These are phyloP conservation scores for Yamadazyma diddensiae DNA, from an alignment of 1,139 yeast species.

Conservation along the genomic window DNA sequence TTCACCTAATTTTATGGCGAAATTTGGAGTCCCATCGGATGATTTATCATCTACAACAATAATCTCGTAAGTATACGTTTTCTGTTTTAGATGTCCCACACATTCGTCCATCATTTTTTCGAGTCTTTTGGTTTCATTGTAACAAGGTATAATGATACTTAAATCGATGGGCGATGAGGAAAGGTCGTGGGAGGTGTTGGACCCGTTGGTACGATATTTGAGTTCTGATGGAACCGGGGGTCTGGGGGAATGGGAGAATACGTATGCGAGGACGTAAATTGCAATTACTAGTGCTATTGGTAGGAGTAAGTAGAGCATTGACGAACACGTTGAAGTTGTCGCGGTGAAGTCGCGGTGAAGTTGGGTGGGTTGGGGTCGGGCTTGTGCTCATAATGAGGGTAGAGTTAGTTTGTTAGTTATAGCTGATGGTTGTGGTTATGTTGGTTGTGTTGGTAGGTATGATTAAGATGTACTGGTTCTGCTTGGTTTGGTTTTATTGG, in stretches of 20 bases:
- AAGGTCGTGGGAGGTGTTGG: too few species aligned
- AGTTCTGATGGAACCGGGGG: constrained; percentile 51
- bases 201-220: constrained; percentile 43
- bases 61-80: constrained; percentile 58
- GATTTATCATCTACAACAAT: constrained; percentile 92
- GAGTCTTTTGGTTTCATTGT: constrained; percentile 76
- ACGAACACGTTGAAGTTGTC: too few species aligned
- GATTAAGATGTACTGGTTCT: too few species aligned
- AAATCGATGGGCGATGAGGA: constrained; percentile 43
- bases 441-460: too few species aligned
- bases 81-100: constrained; percentile 47
- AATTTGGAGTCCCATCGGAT: constrained; percentile 70
- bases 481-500: too few species aligned
- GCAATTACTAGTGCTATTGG: constrained; percentile 2
- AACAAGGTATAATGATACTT: constrained; percentile 87
- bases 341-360: too few species aligned
- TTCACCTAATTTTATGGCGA: constrained; percentile 65
- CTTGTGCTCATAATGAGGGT: too few species aligned
- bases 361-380: too few species aligned
- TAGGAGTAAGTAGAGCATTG: too few species aligned
- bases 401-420: too few species aligned
- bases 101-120: constrained; percentile 78
- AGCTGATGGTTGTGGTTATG: too few species aligned
- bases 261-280: constrained; percentile 41
- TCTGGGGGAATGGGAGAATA: constrained; percentile 66